Conservation (phyloP, 2,329 filamentous ascomycete genomes). For the Paecilomyces niveus region DNA sequence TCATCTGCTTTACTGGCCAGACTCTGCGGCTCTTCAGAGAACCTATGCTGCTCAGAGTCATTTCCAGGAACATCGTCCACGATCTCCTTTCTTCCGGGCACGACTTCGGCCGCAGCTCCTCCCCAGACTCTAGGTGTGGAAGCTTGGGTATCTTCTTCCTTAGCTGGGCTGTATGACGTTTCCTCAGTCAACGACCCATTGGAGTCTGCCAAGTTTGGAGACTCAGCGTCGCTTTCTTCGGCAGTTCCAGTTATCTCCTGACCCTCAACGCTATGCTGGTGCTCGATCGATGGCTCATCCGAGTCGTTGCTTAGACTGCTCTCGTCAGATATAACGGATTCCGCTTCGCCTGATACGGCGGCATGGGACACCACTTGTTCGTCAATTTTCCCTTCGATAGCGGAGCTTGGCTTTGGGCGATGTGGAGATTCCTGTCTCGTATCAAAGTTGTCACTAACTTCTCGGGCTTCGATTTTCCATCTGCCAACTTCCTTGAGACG, state of each 20-base stretch:
- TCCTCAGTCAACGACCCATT: background rate
- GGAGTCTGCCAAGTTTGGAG: background rate
- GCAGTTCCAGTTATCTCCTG: slow-evolving; percentile 3
- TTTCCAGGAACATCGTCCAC: slow-evolving; percentile 45
- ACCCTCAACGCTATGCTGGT: background rate
- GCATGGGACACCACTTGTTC: background rate
- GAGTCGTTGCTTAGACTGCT: no score
- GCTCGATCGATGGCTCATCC: background rate
- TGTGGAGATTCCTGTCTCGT: slow-evolving; percentile 44
- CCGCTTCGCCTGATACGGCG: background rate
- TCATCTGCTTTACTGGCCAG: slow-evolving; percentile 48
- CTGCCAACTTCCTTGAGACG: slow-evolving; percentile 74
- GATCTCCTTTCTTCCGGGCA: slow-evolving; percentile 40
- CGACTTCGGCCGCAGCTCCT: slow-evolving; percentile 46
- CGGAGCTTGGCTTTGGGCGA: slow-evolving; percentile 18
- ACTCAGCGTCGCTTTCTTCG: background rate
- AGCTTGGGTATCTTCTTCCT: slow-evolving; percentile 9
- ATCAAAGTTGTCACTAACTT: slow-evolving; percentile 72
- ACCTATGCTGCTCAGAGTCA: slow-evolving; percentile 35
- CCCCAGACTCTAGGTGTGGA: slow-evolving; percentile 47
- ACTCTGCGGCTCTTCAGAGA: slow-evolving; percentile 46
- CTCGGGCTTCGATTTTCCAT: slow-evolving; percentile 73
- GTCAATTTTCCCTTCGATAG: slow-evolving; percentile 4
- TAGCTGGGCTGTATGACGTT: background rate
- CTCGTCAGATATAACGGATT: background rate